Conservation (phyloP, 768 basidiomycete species). For the Scleroderma bovista region DNA sequence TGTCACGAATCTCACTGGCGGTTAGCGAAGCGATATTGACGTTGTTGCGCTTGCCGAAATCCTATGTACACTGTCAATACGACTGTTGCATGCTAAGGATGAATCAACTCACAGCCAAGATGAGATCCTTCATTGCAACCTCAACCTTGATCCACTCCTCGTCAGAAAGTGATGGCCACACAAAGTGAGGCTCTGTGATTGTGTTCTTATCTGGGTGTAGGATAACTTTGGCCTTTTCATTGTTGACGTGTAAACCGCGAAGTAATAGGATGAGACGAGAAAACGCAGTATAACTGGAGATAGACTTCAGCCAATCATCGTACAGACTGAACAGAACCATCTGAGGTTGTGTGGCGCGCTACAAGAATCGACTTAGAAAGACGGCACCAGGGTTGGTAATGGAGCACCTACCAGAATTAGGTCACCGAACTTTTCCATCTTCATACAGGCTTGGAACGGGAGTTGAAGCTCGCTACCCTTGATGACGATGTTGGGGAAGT, state of each 20-base stretch:
- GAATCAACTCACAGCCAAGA: constrained; percentile 58
- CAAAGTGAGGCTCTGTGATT: constrained; percentile 95
- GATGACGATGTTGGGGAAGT: constrained; percentile 99
- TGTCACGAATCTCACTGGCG: constrained; percentile 93
- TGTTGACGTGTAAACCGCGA: constrained; percentile 97
- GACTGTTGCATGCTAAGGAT: background rate
- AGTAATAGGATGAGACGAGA: constrained; percentile 95
- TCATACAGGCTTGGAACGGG: constrained; percentile 99
- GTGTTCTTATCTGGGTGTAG: constrained; percentile 96
- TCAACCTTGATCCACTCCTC: constrained; percentile 99
- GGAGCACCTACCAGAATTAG: constrained; percentile 64
- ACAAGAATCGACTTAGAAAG: constrained; percentile 5
- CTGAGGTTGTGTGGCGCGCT: constrained; percentile 96
- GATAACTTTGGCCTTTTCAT: constrained; percentile 99
- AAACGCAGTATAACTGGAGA: constrained; percentile 98
- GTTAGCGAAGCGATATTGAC: constrained; percentile 98
- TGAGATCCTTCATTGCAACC: constrained; percentile 97
- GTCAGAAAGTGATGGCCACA: constrained; percentile 90
- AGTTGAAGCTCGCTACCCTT: constrained; percentile 97
- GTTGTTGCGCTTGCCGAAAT: constrained; percentile 98
- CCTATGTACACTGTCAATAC: constrained; percentile 39
- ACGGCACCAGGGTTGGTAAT: background rate
- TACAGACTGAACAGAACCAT: constrained; percentile 99
- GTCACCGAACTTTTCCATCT: constrained; percentile 99
- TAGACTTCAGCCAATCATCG: constrained; percentile 98